Evolutionary conservation across 768 basidiomycete species (phyloP), one percentile per base, ranked within the genome.

Genomic region (Tulasnella sp.): DNA sequence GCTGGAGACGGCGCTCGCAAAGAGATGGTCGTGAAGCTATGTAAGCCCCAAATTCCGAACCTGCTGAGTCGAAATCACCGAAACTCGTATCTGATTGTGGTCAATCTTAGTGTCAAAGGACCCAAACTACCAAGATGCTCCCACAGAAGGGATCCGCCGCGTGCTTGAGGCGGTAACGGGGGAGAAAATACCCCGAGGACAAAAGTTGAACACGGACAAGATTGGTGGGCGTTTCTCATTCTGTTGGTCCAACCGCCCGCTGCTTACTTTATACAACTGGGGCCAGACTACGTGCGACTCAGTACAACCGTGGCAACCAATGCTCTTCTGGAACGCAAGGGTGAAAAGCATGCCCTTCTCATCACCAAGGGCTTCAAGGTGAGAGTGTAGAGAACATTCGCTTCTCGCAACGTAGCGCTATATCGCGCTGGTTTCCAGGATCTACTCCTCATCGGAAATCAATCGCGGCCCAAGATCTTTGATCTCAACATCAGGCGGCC

Each of bases 241-340:
- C 9, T 10, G 4, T n/a, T 5, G 24, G 30, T 25, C 22, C 21
- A 41, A 41, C 17, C 2, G 43, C 21, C 43, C 31, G 24, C 21
- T 27, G 24, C 2, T 27, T 27, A 55, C 53, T 48, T 50, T 31
- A 3, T 42, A 15, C 43, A 38, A 24, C 21, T 41, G 24, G 50
- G 24, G 31, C n/a, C 45, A 53, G 92, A 94, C 66, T 92, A 91
- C 68, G 90, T 94, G 63, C 81, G 92, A 17, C 74, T 94, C 7
- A 92, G 89, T 0, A 96, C 93, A 0, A 98, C 94, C 0, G 91
- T 97, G 2, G 93, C 92, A 0, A 98, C 94, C 17, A 98, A 97
- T 66, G 93, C 94, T 0, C 78, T 98, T 0, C 78, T 98, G 4
- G 94, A 98, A 66, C 83, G 94, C 49, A 93, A 94, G 70, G 94